Evolutionary conservation across 345 rosid genomes (phyloP).

Genomic region (Boechera retrofracta): DNA sequence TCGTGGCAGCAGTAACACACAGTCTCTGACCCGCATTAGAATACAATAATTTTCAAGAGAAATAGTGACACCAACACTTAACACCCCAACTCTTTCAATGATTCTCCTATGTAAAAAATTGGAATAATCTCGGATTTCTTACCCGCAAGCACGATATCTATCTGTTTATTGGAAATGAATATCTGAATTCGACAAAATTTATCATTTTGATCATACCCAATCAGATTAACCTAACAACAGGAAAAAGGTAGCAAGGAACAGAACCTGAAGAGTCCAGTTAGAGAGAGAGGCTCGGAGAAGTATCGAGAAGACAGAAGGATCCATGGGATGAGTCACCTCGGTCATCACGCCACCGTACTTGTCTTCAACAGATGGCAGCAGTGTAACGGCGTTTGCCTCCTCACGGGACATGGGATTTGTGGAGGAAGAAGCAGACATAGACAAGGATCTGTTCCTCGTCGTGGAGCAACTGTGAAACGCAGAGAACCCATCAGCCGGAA

Average conservation of each 20-base stretch:
- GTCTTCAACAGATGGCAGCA: conserved; percentile 59
- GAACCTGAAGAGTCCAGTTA: conserved; percentile 77
- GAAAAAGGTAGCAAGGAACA: neutral
- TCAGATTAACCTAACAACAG: conserved; percentile 1
- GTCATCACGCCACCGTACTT: conserved; percentile 77
- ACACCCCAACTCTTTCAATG: conserved; percentile 6
- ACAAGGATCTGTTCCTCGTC: conserved; percentile 42
- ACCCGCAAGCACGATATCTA: neutral
- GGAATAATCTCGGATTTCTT: conserved; percentile 10
- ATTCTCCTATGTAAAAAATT: conserved; percentile 4
- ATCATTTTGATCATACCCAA: neutral
- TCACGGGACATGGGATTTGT: conserved; percentile 19
- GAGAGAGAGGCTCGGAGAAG: conserved; percentile 64
- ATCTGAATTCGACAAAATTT: neutral
- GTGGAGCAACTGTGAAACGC: conserved; percentile 34
- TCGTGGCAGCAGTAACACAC: neutral
- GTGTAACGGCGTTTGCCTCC: conserved; percentile 26
- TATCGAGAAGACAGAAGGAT: conserved; percentile 56
- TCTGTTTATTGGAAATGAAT: neutral
- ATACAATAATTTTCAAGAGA: conserved; percentile 14
- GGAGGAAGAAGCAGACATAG: conserved; percentile 51
- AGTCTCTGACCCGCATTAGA: conserved; percentile 30
- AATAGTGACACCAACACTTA: conserved; percentile 10
- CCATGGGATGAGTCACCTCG: conserved; percentile 65
- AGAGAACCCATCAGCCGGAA: conserved; percentile 42